Conservation (phyloP, 2,329 filamentous ascomycete species). For the Lecanicillium sp. region DNA sequence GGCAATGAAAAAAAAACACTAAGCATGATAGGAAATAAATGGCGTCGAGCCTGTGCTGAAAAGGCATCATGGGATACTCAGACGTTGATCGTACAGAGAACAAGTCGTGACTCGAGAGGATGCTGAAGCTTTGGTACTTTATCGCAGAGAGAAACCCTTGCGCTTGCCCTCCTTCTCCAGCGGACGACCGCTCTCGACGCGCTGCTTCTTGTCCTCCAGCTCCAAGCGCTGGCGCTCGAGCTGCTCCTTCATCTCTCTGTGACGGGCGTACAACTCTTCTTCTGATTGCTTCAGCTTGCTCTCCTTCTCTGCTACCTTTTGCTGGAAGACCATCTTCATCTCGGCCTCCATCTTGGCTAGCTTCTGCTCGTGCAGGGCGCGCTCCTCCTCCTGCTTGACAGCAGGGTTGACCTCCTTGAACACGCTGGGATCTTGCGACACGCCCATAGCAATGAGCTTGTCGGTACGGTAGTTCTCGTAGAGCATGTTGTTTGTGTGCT, state of each 20-base stretch:
- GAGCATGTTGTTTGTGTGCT: conserved; percentile 97
- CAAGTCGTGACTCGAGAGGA: conserved; percentile 13
- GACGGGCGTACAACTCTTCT: conserved; percentile 94
- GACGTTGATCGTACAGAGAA: conserved; percentile 42
- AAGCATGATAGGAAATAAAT: conserved; percentile 39
- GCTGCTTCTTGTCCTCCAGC: conserved; percentile 95
- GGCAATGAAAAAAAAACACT: conserved; percentile 24
- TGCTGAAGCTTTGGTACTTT: conserved; percentile 31
- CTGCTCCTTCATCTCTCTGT: conserved; percentile 99
- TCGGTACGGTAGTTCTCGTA: conserved; percentile 99
- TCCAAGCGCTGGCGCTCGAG: conserved; percentile 90
- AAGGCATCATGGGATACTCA: conserved; percentile 49
- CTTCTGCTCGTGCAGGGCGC: conserved; percentile 96
- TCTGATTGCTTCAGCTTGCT: conserved; percentile 99
- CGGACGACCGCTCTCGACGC: conserved; percentile 90
- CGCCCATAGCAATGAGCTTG: conserved; percentile 97
- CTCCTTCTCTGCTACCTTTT: conserved; percentile 99
- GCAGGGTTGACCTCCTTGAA: conserved; percentile 99
- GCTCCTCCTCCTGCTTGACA: conserved; percentile 99
- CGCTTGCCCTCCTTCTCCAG: conserved; percentile 97
- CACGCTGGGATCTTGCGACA: conserved; percentile 95
- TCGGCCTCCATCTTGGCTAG: conserved; percentile 99
- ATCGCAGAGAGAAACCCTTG: conserved; percentile 98
- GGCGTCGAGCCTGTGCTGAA: conserved; percentile 51
- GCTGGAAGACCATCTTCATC: conserved; percentile 99